Base-by-base conservation (phyloP, 495 filamentous ascomycete species). In the Penicillium egyptiacum region DNA sequence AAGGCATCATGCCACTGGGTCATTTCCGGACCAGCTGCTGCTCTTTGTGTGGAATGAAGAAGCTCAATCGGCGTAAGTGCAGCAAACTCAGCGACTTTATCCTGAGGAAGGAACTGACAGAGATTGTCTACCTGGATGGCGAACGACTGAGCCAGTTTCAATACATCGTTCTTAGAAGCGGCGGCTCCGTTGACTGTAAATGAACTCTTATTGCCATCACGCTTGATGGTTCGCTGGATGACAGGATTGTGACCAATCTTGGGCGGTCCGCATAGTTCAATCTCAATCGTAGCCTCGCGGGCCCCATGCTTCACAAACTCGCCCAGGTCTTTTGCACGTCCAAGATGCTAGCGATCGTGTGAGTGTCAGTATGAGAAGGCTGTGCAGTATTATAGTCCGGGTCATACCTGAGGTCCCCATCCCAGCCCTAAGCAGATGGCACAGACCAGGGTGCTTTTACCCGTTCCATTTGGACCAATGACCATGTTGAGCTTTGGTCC, bases 401-500 rank as follows among this genome's bases (percentile, higher is more conserved):
- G 33, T 19, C 77, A 65, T 76, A 87, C 80, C 70, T 75, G 80
- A 28, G 94, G 85, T 4, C 83, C 80, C 80, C 86, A 97, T 33
- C 94, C 94, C 28, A 99, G 74, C 7, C 94, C 94, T 12, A 99
- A 73, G 73, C 95, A 98, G 58, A 99, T 96, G 26, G 95, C 94
- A 72, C 94, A 98, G 28, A 99, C 94, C 30, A 99, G 82, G 0
- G 95, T 96, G 77, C 92, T 96, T 70, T 99, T 99, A 43, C 94
- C 94, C 0, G 94, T 97, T 43, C 94, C 94, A 67, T 99, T 99
- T 9, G 94, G 94, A 0, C 94, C 94, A 62, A 99, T 97, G 55
- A 99, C 86, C 95, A 99, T 98, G 68, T 99, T 99, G 63, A 99
- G 69, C 62, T 88, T 94, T 12, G 95, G 92, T 0, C 94, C 94